Percentiles rank a stretch among this genome's conserved stretches.
Conservation (phyloP, 768 basidiomycete species). For the Trametes cingulata region DNA sequence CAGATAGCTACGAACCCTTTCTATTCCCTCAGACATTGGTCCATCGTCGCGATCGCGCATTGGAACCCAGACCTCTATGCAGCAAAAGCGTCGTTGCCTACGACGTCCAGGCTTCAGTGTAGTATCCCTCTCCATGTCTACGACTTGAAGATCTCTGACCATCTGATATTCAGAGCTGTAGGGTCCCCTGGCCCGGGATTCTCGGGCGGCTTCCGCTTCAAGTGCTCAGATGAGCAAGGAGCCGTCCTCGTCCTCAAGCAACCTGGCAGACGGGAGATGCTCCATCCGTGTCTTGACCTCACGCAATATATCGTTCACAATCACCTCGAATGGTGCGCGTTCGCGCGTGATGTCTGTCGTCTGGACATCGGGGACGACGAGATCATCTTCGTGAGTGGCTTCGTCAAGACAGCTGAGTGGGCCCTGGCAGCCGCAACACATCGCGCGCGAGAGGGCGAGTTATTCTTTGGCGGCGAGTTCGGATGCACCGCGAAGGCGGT, state of each 20-base stretch:
- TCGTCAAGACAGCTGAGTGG: constrained; percentile 21
- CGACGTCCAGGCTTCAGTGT: background rate
- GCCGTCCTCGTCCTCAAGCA: constrained; percentile 11
- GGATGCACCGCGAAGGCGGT: background rate
- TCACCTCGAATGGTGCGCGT: constrained; percentile 4
- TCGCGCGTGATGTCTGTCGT: constrained; percentile 2
- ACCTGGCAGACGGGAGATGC: background rate
- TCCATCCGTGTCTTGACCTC: constrained; percentile 1
- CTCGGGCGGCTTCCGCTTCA: too few species aligned
- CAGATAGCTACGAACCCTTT: constrained; percentile 8
- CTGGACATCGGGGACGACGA: constrained; percentile 4
- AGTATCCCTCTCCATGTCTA: background rate
- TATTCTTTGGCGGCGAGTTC: background rate
- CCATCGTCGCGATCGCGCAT: background rate
- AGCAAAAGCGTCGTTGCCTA: constrained; percentile 2
- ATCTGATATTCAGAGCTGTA: too few species aligned
- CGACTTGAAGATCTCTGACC: too few species aligned
- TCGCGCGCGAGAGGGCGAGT: background rate
- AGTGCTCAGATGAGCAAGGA: constrained; percentile 4
- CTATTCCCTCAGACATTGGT: background rate
- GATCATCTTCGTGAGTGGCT: constrained; percentile 19
- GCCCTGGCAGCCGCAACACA: constrained; percentile 13
- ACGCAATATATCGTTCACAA: constrained; percentile 10
- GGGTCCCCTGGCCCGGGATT: too few species aligned
- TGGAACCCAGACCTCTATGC: background rate